Conservation (phyloP, 2,329 filamentous ascomycete genomes). For the Hymenoscyphus repandus region DNA sequence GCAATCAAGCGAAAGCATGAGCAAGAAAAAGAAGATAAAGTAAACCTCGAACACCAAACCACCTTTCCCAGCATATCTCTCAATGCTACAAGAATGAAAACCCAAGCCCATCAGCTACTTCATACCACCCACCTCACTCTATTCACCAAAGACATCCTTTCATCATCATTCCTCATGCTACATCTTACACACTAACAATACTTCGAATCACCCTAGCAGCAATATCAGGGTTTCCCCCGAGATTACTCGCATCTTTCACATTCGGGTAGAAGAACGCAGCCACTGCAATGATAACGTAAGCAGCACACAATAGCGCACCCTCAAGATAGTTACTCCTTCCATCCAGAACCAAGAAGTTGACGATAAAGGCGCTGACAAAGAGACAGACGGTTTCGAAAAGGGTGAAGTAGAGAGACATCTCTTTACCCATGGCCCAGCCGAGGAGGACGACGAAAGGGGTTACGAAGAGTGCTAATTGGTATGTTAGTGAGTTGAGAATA, state of each 20-base stretch:
- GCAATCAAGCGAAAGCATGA: too few relatives aligned
- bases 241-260: slow-evolving; percentile 40
- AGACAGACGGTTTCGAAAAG: slow-evolving; percentile 84
- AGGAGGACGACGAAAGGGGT: slow-evolving; percentile 66
- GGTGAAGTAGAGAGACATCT: slow-evolving; percentile 81
- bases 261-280: slow-evolving; percentile 63
- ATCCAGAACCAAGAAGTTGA: slow-evolving; percentile 82
- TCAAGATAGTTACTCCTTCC: slow-evolving; percentile 84
- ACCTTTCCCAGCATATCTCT: too few relatives aligned
- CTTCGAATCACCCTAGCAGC: slow-evolving; percentile 20
- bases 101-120: neutral
- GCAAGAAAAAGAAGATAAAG: too few relatives aligned
- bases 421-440: slow-evolving; percentile 62
- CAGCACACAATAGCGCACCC: slow-evolving; percentile 62
- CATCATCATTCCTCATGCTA: neutral
- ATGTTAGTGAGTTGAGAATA: neutral
- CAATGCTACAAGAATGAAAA: too few relatives aligned
- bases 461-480: slow-evolving; percentile 50
- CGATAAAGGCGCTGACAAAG: slow-evolving; percentile 78
- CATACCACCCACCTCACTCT: neutral
- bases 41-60: too few relatives aligned
- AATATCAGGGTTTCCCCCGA: slow-evolving; percentile 29
- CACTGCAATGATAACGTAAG: slow-evolving; percentile 63
- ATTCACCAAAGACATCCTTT: neutral
- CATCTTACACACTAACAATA: slow-evolving; percentile 6